Evolutionary conservation across 139 green algal genomes (phyloP), one percentile per base, ranked within the genome.

Genomic region (Asterochloris sp.): DNA sequence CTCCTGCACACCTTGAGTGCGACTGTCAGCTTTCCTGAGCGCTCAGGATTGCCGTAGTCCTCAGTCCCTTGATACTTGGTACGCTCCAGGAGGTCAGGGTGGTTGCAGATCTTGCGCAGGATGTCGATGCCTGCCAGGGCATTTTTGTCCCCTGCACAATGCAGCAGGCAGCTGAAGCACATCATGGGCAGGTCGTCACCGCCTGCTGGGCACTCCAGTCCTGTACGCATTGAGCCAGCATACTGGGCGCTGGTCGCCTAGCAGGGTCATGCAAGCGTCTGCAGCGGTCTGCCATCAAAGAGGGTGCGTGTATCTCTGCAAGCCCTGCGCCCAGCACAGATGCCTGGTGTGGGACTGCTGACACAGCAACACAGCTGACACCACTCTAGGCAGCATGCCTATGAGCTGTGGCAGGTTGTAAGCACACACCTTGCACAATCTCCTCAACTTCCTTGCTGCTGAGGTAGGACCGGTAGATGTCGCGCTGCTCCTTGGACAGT

Each of bases 51-150:
- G 69, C 94, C 93, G 64, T 95, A 95, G 61, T 90, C 87, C 23
- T 87, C 63, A 14, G 78, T 74, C 15, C 69, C 85, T 77, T 94
- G 88, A 76, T 78, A 90, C 62, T 85, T 81, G 27, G 82, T 80
- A 1, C 93, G 82, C 85, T 98, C 89, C 80, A 99, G 89, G 75
- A 99, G 92, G 87, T 99, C 97, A 2, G 97, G 95, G 87, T 99
- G 97, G 89, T 99, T 99, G 92, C 95, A 99, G 82, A 99, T 97
- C 86, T 99, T 99, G 73, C 94, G 89, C 88, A 99, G 87, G 69
- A 98, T 91, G 87, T 98, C 96, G 69, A 99, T 98, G 81, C 95
- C 97, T 19, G 91, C 91, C 29, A 99, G 90, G 26, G 94, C 92
- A 54, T 96, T 88, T 60, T 86, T 86, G 75, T 85, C 38, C 21